phyloP scores from a whole-genome alignment of 31 red algal genomes.

The Asparagopsis taxiformis region DNA sequence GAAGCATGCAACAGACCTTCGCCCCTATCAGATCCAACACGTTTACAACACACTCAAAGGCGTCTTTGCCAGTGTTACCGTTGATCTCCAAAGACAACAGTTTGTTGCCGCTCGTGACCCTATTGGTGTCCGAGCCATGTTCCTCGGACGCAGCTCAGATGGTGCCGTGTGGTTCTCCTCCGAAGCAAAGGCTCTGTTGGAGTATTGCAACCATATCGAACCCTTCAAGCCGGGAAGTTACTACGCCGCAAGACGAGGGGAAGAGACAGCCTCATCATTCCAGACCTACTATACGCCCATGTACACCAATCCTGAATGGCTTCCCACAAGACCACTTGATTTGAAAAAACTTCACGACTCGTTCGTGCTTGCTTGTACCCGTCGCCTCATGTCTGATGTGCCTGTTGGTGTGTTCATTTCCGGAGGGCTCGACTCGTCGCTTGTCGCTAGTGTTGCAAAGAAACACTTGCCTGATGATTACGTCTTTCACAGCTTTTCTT shows the following conservation, averaged over 20 bases:
- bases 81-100: slow-evolving; percentile 69
- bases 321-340: slow-evolving; percentile 74
- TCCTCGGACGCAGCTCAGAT: slow-evolving; percentile 69
- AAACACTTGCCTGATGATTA: slow-evolving; percentile 52
- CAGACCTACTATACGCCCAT: slow-evolving; percentile 76
- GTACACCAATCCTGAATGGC: slow-evolving; percentile 58
- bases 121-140: slow-evolving; percentile 92
- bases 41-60: slow-evolving; percentile 83
- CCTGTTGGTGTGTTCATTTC: slow-evolving; percentile 96
- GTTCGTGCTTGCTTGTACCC: slow-evolving; percentile 58
- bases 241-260: slow-evolving; percentile 52
- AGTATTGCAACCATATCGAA: slow-evolving; percentile 66
- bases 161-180: slow-evolving; percentile 95
- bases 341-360: slow-evolving; percentile 76
- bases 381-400: slow-evolving; percentile 98
- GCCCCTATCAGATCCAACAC: slow-evolving; percentile 25
- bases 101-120: slow-evolving; percentile 92
- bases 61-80: slow-evolving; percentile 80
- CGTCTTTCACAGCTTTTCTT: slow-evolving; percentile 87
- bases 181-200: slow-evolving; percentile 90
- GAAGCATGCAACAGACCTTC: slow-evolving; percentile 46
- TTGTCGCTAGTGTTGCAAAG: slow-evolving; percentile 86
- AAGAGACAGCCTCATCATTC: slow-evolving; percentile 49
- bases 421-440: slow-evolving; percentile 94
- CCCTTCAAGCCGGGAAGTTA: slow-evolving; percentile 83